Base-by-base conservation (phyloP, 306 rosid species). In the Delonix regia region DNA sequence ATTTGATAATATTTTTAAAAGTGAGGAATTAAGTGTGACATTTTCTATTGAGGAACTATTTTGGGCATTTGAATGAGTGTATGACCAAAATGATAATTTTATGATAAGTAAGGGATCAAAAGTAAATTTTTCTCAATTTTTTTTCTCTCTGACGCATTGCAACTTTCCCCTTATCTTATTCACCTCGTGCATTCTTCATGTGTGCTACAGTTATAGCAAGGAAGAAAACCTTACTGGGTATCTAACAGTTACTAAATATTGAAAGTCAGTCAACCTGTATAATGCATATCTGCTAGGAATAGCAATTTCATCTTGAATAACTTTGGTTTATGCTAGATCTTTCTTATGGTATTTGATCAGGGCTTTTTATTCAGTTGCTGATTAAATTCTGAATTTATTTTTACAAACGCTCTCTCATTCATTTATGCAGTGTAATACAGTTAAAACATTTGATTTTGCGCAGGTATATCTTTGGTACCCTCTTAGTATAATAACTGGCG, bases 391-490 rank as follows among this genome's bases (percentile, higher is more conserved):
- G 9, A 27, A 7, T 21, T 73, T 28, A 48, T 70, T 70, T 28
- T 27, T 14, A 19, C 56, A 10, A 25, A n/a, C n/a, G 34, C 55
- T 25, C 22, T 68, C 55, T 66, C 28, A 12, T 27, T 21, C 21
- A 5, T 38, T 22, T 16, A 18, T 68, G 56, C 42, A 15, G 51
- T 71, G 9, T 62, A 51, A 12, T 19, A 24, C 28, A 36, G 7
- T 52, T 36, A 63, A 44, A 30, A 25, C 6, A 34, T 67, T 4
- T 22, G 49, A 51, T 74, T 15, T 49, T 83, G 45, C 16, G 5
- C 88, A 94, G 97, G 96, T 91, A 62, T 83, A 90, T 79, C 85
- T 90, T 21, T 95, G 99, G 98, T 95, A 95, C 83, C 99, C 99
- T 66, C 96, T 95, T 41, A 93, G 97, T 83, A 80, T 95, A 33